Conservation (phyloP, 2,329 filamentous ascomycete species). For the Aspergillus sp. region DNA sequence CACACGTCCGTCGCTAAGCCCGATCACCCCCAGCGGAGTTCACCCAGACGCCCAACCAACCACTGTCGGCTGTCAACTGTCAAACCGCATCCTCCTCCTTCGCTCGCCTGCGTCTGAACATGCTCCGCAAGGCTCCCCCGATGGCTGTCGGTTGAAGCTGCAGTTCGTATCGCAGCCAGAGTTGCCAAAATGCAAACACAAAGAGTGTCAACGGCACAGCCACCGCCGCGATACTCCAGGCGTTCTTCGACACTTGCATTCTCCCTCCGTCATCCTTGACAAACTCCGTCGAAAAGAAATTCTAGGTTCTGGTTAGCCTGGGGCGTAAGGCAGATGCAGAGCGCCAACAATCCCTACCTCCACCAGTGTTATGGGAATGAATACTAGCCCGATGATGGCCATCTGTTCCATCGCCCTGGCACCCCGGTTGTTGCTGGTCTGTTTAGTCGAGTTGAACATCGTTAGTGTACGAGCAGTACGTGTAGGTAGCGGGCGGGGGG, state of each 20-base stretch:
- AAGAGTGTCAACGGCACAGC: constrained; percentile 12
- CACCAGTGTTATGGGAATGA: constrained; percentile 14
- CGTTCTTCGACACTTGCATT: constrained; percentile 10
- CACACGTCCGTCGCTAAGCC: no score
- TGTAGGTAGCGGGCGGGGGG: no score
- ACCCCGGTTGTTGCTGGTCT: constrained; percentile 9
- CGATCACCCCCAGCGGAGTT: no score
- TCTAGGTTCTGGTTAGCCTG: neutral
- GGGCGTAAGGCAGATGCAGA: no score
- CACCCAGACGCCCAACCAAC: no score
- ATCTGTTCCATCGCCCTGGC: constrained; percentile 15
- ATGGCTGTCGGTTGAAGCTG: no score
- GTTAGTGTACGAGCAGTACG: no score
- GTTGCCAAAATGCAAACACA: constrained; percentile 8
- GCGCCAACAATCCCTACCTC: constrained; percentile 5
- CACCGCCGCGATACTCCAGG: constrained; percentile 14
- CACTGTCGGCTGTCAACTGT: no score
- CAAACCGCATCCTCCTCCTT: no score
- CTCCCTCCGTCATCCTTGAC: constrained; percentile 9
- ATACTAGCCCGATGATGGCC: constrained; percentile 14
- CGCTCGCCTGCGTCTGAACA: no score
- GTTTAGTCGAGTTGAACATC: neutral
- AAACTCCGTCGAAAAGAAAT: constrained; percentile 17
- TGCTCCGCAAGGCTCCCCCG: no score
- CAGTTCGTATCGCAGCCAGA: constrained; percentile 6